phyloP scores from a whole-genome alignment of 805 yeast genomes.

The Ogataea allantospora region DNA sequence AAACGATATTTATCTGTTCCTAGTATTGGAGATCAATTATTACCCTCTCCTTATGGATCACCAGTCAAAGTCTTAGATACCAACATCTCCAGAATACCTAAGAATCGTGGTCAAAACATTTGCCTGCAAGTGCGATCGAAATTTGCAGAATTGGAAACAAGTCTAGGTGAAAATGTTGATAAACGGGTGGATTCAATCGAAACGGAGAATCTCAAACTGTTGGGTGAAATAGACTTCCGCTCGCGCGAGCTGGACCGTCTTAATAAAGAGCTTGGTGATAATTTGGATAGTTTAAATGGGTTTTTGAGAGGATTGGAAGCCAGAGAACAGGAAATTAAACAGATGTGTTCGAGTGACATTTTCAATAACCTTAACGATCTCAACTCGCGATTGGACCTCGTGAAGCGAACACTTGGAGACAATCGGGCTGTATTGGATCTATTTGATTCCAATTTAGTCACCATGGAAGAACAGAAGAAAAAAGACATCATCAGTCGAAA shows the following conservation, averaged over 20 bases:
- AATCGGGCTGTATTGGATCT: constrained; percentile 24
- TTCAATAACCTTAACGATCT: constrained; percentile 31
- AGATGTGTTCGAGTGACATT: constrained; percentile 21
- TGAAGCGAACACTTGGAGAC: constrained; percentile 19
- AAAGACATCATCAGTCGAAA: constrained; percentile 14
- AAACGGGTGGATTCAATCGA: constrained; percentile 26
- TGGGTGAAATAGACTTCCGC: constrained; percentile 25
- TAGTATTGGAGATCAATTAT: constrained; percentile 5
- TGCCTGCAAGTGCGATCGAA: constrained; percentile 29
- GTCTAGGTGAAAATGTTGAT: constrained; percentile 24
- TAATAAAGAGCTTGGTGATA: constrained; percentile 28
- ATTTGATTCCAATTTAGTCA: constrained; percentile 20
- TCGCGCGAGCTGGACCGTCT: constrained; percentile 31
- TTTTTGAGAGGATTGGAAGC: constrained; percentile 30
- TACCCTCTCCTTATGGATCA: constrained; percentile 1
- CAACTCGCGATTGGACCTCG: constrained; percentile 27
- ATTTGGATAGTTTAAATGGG: constrained; percentile 28
- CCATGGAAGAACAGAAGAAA: constrained; percentile 21
- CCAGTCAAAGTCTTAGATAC: constrained; percentile 12
- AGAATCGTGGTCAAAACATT: constrained; percentile 7
- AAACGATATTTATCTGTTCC: constrained; percentile 14
- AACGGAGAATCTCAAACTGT: constrained; percentile 29
- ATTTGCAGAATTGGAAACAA: constrained; percentile 30
- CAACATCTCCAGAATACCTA: constrained; percentile 6
- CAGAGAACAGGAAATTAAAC: constrained; percentile 27